Percentiles rank a stretch among this genome's conserved stretches.
Conservation (phyloP, 2,329 filamentous ascomycete species). For the Exophiala dermatitidis region DNA sequence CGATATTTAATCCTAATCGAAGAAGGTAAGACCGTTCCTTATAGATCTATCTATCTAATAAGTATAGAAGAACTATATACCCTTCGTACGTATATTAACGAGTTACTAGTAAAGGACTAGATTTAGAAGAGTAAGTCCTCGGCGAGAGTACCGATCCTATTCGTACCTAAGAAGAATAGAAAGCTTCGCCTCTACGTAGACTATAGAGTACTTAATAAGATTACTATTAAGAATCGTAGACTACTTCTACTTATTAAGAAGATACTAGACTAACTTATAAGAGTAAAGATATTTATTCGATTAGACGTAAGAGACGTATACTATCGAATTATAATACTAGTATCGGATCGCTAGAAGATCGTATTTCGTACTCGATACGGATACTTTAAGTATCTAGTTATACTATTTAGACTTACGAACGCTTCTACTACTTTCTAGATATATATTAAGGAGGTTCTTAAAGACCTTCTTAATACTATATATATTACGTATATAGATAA, state of each 20-base stretch:
- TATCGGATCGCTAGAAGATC: constrained; percentile 32
- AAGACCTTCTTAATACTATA: constrained; percentile 1
- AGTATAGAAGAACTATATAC: no score
- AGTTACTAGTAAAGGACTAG: no score
- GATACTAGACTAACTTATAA: constrained; percentile 21
- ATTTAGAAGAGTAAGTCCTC: no score
- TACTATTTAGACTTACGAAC: constrained; percentile 29
- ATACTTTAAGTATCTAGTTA: constrained; percentile 30
- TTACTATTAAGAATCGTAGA: constrained; percentile 32
- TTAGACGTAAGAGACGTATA: constrained; percentile 28
- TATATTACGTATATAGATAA: constrained; percentile 1
- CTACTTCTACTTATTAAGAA: constrained; percentile 28
- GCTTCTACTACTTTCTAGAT: neutral
- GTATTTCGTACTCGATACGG: constrained; percentile 27
- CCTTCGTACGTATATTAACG: no score
- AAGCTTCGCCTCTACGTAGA: constrained; percentile 28
- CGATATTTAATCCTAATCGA: no score
- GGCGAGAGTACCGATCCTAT: neutral
- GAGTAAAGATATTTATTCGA: constrained; percentile 20
- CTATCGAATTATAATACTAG: constrained; percentile 26
- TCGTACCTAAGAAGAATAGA: constrained; percentile 5
- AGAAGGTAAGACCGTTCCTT: no score
- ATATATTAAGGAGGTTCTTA: neutral
- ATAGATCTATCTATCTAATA: no score
- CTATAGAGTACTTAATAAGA: constrained; percentile 29